These are phyloP conservation scores for Lepidium sativum DNA, from an alignment of 345 rosid genomes.

Conservation along the genomic window DNA sequence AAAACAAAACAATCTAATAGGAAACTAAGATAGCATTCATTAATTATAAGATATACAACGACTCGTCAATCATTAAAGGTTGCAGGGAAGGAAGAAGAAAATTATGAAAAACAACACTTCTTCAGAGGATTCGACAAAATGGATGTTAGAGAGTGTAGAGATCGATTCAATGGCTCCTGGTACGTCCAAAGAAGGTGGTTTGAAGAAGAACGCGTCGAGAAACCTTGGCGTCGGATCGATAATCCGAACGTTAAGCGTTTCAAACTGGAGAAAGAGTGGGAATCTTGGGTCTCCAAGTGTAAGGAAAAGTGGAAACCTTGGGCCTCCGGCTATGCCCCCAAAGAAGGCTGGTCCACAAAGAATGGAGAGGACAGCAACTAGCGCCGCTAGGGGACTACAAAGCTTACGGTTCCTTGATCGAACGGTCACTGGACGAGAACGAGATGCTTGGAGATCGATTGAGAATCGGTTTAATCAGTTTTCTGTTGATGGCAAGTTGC, in stretches of 20 bases:
- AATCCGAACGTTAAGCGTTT: slow-evolving; percentile 33
- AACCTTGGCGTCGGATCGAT: slow-evolving; percentile 27
- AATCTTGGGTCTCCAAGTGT: slow-evolving; percentile 20
- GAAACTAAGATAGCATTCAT: neutral
- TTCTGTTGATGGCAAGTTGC: slow-evolving; percentile 48
- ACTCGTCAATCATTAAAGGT: neutral
- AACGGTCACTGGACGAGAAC: slow-evolving; percentile 62
- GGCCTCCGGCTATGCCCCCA: neutral
- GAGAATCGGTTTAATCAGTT: slow-evolving; percentile 68
- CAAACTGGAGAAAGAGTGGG: slow-evolving; percentile 37
- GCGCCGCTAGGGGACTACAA: slow-evolving; percentile 66
- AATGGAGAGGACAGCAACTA: slow-evolving; percentile 47
- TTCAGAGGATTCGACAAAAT: slow-evolving; percentile 33
- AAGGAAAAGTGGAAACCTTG: slow-evolving; percentile 28
- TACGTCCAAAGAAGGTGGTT: slow-evolving; percentile 26
- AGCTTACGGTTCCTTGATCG: slow-evolving; percentile 80
- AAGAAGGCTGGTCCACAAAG: slow-evolving; percentile 21
- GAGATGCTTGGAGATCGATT: slow-evolving; percentile 74
- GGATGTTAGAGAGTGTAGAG: slow-evolving; percentile 60
- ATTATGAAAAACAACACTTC: slow-evolving; percentile 16
- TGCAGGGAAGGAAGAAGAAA: neutral
- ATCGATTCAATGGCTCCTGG: slow-evolving; percentile 42
- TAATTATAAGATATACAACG: slow-evolving; percentile 1
- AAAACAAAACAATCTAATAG: neutral
- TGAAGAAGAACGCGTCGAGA: slow-evolving; percentile 14